These are phyloP conservation scores for Basipetospora sp. DNA, from an alignment of 2,329 filamentous ascomycete genomes.

Conservation along the genomic window DNA sequence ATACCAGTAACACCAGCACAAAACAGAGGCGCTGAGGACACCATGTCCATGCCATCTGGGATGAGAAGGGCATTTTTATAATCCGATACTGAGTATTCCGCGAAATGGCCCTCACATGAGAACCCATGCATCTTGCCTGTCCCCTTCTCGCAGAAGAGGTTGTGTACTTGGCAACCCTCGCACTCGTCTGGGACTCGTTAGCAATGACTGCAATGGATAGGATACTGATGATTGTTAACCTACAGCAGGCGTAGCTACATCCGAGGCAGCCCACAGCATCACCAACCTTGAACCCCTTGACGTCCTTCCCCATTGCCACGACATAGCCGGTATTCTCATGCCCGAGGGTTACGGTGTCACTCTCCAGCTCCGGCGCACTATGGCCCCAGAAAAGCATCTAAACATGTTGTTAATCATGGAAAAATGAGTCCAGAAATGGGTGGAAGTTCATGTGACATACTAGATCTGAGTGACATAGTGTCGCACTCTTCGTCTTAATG, in stretches of 20 bases:
- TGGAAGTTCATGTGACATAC: neutral
- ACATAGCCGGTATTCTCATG: slow-evolving; percentile 53
- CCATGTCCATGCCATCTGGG: slow-evolving; percentile 10
- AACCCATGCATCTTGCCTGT: slow-evolving; percentile 13
- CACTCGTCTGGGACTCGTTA: slow-evolving; percentile 6
- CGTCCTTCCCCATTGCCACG: slow-evolving; percentile 37
- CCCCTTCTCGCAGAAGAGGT: slow-evolving; percentile 11
- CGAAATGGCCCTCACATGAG: slow-evolving; percentile 12
- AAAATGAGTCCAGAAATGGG: neutral
- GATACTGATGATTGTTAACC: too few species aligned
- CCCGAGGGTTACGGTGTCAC: slow-evolving; percentile 20
- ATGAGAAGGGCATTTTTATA: slow-evolving; percentile 13
- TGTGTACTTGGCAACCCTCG: slow-evolving; percentile 8
- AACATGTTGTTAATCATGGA: neutral
- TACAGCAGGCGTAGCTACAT: slow-evolving; percentile 9
- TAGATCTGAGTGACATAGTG: slow-evolving; percentile 7
- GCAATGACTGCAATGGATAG: neutral
- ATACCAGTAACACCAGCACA: slow-evolving; percentile 14
- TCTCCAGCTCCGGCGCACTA: slow-evolving; percentile 10
- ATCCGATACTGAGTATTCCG: slow-evolving; percentile 12
- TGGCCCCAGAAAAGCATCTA: slow-evolving; percentile 11
- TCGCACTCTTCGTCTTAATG: slow-evolving; percentile 7
- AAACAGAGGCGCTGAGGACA: slow-evolving; percentile 13
- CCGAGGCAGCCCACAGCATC: slow-evolving; percentile 33
- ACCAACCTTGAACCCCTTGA: slow-evolving; percentile 22